Percentiles rank a stretch among this genome's conserved stretches.
Evolutionary conservation across 192 early-diverging fungal species (phyloP).

Genomic region (Rhizophagus sp.): DNA sequence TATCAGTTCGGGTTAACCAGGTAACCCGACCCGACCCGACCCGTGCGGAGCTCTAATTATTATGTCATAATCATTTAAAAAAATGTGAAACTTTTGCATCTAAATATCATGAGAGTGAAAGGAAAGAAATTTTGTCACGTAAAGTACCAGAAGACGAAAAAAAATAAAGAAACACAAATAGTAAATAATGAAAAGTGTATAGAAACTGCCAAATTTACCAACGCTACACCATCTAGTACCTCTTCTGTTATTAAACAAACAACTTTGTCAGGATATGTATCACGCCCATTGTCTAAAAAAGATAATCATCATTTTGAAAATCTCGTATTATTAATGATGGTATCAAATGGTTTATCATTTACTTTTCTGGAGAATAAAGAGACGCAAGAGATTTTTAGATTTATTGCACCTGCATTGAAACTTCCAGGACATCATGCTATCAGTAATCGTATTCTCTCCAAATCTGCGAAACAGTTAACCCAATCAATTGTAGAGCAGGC

Average conservation of each 20-base stretch:
- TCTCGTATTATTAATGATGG: slow-evolving; percentile 11
- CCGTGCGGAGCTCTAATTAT: too few relatives aligned
- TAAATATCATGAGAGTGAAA: neutral
- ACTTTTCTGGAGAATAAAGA: slow-evolving; percentile 17
- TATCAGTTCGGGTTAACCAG: too few relatives aligned
- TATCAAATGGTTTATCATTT: slow-evolving; percentile 19
- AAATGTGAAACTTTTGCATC: slow-evolving; percentile 5
- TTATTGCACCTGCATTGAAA: slow-evolving; percentile 7
- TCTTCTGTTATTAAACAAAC: neutral
- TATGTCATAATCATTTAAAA: neutral
- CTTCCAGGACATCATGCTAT: neutral
- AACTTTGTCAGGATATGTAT: neutral
- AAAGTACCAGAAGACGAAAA: neutral
- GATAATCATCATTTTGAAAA: slow-evolving; percentile 20
- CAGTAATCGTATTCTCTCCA: neutral
- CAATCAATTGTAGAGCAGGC: slow-evolving; percentile 2
- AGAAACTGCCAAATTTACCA: too few relatives aligned
- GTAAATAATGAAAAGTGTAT: too few relatives aligned
- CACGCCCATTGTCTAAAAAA: slow-evolving; percentile 11
- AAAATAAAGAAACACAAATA: neutral
- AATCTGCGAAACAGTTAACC: neutral
- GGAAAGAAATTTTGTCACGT: neutral
- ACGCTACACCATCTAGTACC: too few relatives aligned
- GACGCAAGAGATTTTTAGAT: slow-evolving; percentile 14
- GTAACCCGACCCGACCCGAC: too few relatives aligned